Percentiles rank a stretch among this genome's conserved stretches.
Conservation (phyloP, 805 yeast species). For the Schizosaccharomyces lindneri region DNA sequence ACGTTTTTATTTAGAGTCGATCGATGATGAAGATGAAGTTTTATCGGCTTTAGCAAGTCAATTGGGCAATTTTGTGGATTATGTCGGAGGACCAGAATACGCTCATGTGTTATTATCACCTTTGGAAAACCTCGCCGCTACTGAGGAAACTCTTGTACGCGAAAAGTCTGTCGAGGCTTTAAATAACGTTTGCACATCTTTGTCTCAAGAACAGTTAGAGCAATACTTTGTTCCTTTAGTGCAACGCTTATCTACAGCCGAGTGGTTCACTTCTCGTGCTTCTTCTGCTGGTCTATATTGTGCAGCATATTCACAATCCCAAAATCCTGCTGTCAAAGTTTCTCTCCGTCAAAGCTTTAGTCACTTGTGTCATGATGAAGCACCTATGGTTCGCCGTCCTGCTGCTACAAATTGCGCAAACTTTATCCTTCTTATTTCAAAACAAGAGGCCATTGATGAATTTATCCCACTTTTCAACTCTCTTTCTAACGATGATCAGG, state of each 20-base stretch:
- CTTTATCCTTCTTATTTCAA: slow-evolving; percentile 23
- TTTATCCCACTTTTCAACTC: slow-evolving; percentile 8
- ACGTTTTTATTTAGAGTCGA: slow-evolving; percentile 5
- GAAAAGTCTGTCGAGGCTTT: slow-evolving; percentile 53
- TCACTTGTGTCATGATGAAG: slow-evolving; percentile 62
- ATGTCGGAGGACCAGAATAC: slow-evolving; percentile 57
- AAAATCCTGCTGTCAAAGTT: slow-evolving; percentile 19
- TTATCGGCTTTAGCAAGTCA: slow-evolving; percentile 81
- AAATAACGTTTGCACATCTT: slow-evolving; percentile 38
- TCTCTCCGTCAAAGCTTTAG: slow-evolving; percentile 42
- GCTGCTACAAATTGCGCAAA: slow-evolving; percentile 69
- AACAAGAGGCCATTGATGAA: slow-evolving; percentile 7
- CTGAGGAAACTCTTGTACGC: slow-evolving; percentile 89
- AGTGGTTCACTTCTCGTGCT: slow-evolving; percentile 84
- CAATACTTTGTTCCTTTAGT: slow-evolving; percentile 51
- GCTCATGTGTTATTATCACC: slow-evolving; percentile 36
- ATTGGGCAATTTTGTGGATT: slow-evolving; percentile 66
- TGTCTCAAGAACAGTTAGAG: slow-evolving; percentile 35
- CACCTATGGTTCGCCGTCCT: slow-evolving; percentile 93
- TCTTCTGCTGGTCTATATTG: slow-evolving; percentile 78
- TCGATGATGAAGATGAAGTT: slow-evolving; percentile 93
- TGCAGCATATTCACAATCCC: slow-evolving; percentile 30
- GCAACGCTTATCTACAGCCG: slow-evolving; percentile 55
- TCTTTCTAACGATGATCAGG: slow-evolving; percentile 59
- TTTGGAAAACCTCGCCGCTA: slow-evolving; percentile 61